Evolutionary conservation across 1,284 basidiomycete genomes (phyloP), one percentile per base, ranked within the genome.

Genomic region (Cryptococcus sp.): DNA sequence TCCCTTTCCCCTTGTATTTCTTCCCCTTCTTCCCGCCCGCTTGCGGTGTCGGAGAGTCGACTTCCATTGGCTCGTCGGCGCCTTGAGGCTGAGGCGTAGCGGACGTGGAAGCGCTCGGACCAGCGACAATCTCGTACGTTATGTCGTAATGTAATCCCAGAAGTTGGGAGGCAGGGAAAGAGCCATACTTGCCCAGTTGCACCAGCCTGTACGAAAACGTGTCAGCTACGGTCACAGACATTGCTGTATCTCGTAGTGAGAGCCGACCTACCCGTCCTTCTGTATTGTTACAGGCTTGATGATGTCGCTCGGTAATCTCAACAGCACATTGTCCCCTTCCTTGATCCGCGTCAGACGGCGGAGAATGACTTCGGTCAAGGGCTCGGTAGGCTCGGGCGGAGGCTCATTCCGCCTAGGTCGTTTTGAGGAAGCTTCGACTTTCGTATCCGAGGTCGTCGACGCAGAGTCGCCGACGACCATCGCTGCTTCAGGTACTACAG

Each of bases 131-230:
- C 59, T 81, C 79, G 66, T 81, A 82, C 0, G 81, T 81, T 50
- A 81, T 77, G 47, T 81, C 80, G 63, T 81, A 82, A 19, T 75
- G 77, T 27, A 73, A 64, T 3, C 78, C 80, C 3, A 82, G 57
- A 2, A 82, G 72, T 50, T 79, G 67, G 2, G 64, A 61, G 1
- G 75, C 68, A 3, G 79, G 78, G 69, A 82, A 81, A 0, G 77
- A 65, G 22, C 81, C 81, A 55, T 76, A 80, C 65, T 81, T 82
- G 50, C 81, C 81, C 7, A 82, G 65, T 43, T 78, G 72, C 19
- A 81, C 62, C 3, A 74, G 67, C 10, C 79, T 79, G 56, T 20
- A 7, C 17, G 10, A 52, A 7, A 1, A 23, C 25, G 15, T 39
- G n/a, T 19, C n/a, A 45, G 42, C 42, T 5, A 10, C n/a, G 41